Evolutionary conservation across 2,329 filamentous ascomycete genomes (phyloP), one percentile per base, ranked within the genome.

Genomic region (Microcera coccophila): DNA sequence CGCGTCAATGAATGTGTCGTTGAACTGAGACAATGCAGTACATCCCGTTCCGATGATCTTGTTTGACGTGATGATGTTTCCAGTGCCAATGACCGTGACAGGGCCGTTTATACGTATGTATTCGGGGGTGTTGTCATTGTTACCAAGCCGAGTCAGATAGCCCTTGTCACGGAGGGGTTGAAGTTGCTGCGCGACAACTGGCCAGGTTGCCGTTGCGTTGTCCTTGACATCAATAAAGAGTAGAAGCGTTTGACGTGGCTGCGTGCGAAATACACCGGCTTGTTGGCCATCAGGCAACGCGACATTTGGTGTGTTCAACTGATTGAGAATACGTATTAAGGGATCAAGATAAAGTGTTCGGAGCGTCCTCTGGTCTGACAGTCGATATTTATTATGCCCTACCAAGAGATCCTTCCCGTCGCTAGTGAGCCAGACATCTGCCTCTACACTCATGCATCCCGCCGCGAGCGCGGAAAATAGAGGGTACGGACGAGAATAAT

Each of bases 401-500:
- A 88, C 78, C 36, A 76, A 76, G 4, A 87, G 68, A 8, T 64
- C 64, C 15, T 60, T 56, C 37, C 75, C 70, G 34, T 74, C 73
- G 2, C 40, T 49, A 26, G 39, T 56, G 1, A 79, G 68, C 80
- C 81, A 87, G 9, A 87, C 76, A 52, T 87, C 84, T 3, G 82
- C 81, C 63, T 87, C 84, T 2, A 85, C 71, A 15, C 81, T 75
- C 3, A 75, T 75, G 52, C 78, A 84, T 5, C 80, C 78, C 3
- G 74, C 73, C 7, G 70, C 64, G 2, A 82, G 63, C 15, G 83
- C 83, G 3, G 79, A 78, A 54, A 78, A 84, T 5, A 87, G 66
- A 0, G 83, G 82, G 1, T 79, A 70, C 9, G 69, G 71, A 32
- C 81, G 72, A 76, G 78, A 78, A 62, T 86, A 87, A 60, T 87